phyloP scores from a whole-genome alignment of 805 yeast genomes.

The Ogataea siamensis region DNA sequence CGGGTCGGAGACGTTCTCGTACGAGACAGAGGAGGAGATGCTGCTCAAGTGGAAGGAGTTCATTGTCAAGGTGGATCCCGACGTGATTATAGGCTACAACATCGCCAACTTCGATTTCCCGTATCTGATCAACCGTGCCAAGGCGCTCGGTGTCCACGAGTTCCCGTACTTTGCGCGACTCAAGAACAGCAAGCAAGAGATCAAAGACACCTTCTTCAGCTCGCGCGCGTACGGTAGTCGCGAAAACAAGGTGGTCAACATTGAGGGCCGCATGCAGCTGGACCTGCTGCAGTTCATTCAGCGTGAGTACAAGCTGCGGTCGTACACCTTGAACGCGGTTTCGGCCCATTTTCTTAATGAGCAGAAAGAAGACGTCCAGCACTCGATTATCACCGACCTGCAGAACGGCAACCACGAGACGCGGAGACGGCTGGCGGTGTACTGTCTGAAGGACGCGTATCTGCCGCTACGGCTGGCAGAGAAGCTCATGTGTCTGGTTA shows the following conservation, averaged over 20 bases:
- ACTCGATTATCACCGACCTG: conserved; percentile 90
- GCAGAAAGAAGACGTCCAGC: conserved; percentile 98
- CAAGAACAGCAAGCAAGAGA: conserved; percentile 64
- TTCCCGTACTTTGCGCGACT: conserved; percentile 91
- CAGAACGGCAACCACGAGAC: conserved; percentile 93
- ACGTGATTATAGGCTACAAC: conserved; percentile 94
- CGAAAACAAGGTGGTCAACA: conserved; percentile 86
- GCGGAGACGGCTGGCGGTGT: conserved; percentile 91
- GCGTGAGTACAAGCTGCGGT: conserved; percentile 90
- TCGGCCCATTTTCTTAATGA: conserved; percentile 92
- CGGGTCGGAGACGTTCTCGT: conserved; percentile 84
- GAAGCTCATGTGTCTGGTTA: conserved; percentile 92
- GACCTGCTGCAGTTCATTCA: conserved; percentile 91
- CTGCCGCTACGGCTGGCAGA: conserved; percentile 85
- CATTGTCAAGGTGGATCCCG: conserved; percentile 83
- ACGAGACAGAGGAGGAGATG: conserved; percentile 77
- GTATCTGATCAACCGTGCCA: conserved; percentile 83
- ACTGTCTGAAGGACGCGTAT: conserved; percentile 95
- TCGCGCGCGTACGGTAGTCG: conserved; percentile 97
- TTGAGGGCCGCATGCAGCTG: conserved; percentile 93
- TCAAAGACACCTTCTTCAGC: conserved; percentile 78
- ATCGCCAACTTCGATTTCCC: conserved; percentile 95
- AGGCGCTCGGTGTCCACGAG: conserved; percentile 54
- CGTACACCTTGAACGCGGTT: conserved; percentile 92
- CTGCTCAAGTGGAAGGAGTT: conserved; percentile 83